These are phyloP conservation scores for Zangia roseola DNA, from an alignment of 768 basidiomycete genomes.

Conservation along the genomic window DNA sequence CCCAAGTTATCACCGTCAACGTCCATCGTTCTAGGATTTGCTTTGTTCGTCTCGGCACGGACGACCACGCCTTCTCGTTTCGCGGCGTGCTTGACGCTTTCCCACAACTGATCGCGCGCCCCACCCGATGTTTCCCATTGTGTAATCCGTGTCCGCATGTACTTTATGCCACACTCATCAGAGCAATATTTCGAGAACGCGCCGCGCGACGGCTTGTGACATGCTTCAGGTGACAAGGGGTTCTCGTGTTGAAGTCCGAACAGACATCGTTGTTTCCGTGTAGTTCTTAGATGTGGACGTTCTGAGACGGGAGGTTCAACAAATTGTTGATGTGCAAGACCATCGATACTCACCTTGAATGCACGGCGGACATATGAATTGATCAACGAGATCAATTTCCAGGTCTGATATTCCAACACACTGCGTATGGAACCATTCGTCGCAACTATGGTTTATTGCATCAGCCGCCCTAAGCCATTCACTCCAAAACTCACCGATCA, in stretches of 20 bases:
- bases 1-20: conserved; percentile 10
- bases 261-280: conserved; percentile 80
- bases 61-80: conserved; percentile 71
- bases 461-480: not conserved
- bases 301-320: conserved; percentile 39
- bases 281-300: conserved; percentile 62
- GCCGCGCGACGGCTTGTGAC: conserved; percentile 78
- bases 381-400: conserved; percentile 85
- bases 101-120: conserved; percentile 67
- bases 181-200: conserved; percentile 91
- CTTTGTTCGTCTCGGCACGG: conserved; percentile 34
- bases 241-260: conserved; percentile 63
- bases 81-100: conserved; percentile 65
- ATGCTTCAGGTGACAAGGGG: conserved; percentile 63
- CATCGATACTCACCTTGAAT: conserved; percentile 56
- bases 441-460: conserved; percentile 56
- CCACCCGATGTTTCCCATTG: conserved; percentile 63
- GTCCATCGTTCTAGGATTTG: conserved; percentile 24
- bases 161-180: conserved; percentile 79
- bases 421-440: conserved; percentile 91
- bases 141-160: conserved; percentile 64
- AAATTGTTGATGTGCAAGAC: conserved; percentile 1
- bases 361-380: conserved; percentile 87
- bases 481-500: conserved; percentile 60
- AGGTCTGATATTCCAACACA: conserved; percentile 82